Percentiles rank a stretch among this genome's conserved stretches.
Evolutionary conservation across 768 basidiomycete species (phyloP).

Genomic region (Lentinula raphanica): DNA sequence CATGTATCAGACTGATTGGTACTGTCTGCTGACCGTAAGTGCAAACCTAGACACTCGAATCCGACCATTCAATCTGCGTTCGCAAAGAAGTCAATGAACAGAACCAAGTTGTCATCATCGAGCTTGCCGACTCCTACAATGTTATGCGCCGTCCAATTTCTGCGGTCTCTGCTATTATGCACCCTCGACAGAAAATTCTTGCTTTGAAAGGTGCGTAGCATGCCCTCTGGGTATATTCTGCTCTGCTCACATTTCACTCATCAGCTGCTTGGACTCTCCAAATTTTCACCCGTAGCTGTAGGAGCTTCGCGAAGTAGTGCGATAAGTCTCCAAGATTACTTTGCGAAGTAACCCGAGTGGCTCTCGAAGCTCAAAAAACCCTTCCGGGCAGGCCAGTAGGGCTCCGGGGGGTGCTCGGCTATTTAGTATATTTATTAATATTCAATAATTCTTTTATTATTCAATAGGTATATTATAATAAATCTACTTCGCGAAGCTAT

Average conservation of each 20-base stretch:
- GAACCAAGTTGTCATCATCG: conserved; percentile 98
- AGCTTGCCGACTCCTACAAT: conserved; percentile 96
- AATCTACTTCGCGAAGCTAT: too few species aligned
- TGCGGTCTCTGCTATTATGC: conserved; percentile 98
- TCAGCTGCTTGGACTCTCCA: conserved; percentile 91
- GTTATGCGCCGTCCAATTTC: conserved; percentile 92
- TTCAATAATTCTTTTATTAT: too few species aligned
- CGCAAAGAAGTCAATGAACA: conserved; percentile 93
- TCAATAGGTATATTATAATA: too few species aligned
- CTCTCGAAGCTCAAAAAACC: too few species aligned
- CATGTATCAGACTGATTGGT: conserved; percentile 3
- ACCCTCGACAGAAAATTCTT: conserved; percentile 92
- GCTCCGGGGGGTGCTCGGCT: too few species aligned
- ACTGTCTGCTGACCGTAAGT: conserved; percentile 2
- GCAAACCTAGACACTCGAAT: conserved; percentile 90
- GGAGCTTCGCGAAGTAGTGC: too few species aligned
- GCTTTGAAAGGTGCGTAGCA: conserved; percentile 78
- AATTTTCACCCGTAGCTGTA: too few species aligned
- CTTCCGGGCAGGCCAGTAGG: too few species aligned
- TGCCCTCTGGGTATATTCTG: neutral
- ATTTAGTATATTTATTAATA: too few species aligned
- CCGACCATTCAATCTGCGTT: conserved; percentile 97
- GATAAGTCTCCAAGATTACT: too few species aligned
- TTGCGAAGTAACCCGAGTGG: too few species aligned
- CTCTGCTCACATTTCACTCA: conserved; percentile 7